Evolutionary conservation across 495 filamentous ascomycete genomes (phyloP).

Genomic region (Articulospora tetracladia): DNA sequence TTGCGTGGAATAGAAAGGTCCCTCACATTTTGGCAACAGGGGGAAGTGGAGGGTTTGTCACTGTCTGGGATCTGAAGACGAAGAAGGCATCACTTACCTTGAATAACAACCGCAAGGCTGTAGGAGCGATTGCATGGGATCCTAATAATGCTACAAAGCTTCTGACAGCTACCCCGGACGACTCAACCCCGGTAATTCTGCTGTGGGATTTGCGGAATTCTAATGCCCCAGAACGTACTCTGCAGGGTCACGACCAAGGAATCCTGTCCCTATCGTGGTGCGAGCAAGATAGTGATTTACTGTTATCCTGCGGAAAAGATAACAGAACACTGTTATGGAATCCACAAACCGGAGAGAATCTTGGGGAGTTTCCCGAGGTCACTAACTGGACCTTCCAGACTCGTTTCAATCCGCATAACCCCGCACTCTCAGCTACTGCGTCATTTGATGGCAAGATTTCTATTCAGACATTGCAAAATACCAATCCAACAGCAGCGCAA

Average conservation of each 20-base stretch:
- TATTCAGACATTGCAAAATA: constrained; percentile 90
- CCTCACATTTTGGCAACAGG: constrained; percentile 94
- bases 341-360: constrained; percentile 77
- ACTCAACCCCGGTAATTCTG: constrained; percentile 82
- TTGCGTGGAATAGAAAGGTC: constrained; percentile 99
- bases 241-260: constrained; percentile 87
- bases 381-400: constrained; percentile 99
- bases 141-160: constrained; percentile 91
- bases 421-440: constrained; percentile 84
- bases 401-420: constrained; percentile 90
- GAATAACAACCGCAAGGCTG: constrained; percentile 91
- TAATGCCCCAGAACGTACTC: constrained; percentile 84
- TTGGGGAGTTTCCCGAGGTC: constrained; percentile 93
- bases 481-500: constrained; percentile 63
- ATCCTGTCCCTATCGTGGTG: constrained; percentile 97
- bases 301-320: constrained; percentile 95
- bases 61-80: constrained; percentile 96
- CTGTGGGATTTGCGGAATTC: constrained; percentile 97
- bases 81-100: constrained; percentile 95
- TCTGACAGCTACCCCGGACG: constrained; percentile 86
- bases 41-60: constrained; percentile 91
- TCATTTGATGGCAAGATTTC: constrained; percentile 96
- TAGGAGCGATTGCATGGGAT: constrained; percentile 96
- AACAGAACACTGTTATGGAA: constrained; percentile 97
- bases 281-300: constrained; percentile 80